Evolutionary conservation across 345 rosid genomes (phyloP).

Genomic region (Cardiospermum halicacabum): DNA sequence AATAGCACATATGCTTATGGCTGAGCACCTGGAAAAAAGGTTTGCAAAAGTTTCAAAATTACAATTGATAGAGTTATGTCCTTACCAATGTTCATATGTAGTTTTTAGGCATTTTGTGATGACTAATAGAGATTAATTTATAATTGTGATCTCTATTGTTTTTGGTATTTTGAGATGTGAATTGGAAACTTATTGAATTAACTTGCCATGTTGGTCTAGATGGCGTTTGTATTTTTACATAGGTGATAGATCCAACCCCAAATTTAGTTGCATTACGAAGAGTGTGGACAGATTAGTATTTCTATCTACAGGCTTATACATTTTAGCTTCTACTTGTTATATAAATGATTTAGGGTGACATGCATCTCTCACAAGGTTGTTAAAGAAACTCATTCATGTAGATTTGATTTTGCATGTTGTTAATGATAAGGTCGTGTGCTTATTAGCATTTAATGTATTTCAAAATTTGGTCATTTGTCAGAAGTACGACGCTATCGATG

Average conservation of each 20-base stretch:
- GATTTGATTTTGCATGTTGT: neutral
- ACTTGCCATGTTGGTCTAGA: neutral
- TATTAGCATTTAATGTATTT: conserved; percentile 10
- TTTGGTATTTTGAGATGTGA: neutral
- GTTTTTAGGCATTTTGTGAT: neutral
- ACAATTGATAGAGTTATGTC: neutral
- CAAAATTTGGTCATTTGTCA: conserved; percentile 28
- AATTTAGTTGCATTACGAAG: neutral
- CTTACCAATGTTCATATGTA: neutral
- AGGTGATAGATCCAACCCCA: neutral
- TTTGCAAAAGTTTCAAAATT: neutral
- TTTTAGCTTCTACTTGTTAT: neutral
- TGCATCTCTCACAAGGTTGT: neutral
- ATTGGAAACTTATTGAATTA: neutral
- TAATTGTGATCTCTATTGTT: neutral
- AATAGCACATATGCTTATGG: neutral
- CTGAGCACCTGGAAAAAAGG: neutral
- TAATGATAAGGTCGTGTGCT: neutral
- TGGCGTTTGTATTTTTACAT: neutral
- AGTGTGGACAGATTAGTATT: neutral
- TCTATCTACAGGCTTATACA: neutral
- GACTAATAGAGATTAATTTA: neutral
- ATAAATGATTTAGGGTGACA: neutral
- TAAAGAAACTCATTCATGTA: neutral
- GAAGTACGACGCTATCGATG: conserved; percentile 44